phyloP scores from a whole-genome alignment of 2,329 filamentous ascomycete species.

The Malbranchea zuffiana region DNA sequence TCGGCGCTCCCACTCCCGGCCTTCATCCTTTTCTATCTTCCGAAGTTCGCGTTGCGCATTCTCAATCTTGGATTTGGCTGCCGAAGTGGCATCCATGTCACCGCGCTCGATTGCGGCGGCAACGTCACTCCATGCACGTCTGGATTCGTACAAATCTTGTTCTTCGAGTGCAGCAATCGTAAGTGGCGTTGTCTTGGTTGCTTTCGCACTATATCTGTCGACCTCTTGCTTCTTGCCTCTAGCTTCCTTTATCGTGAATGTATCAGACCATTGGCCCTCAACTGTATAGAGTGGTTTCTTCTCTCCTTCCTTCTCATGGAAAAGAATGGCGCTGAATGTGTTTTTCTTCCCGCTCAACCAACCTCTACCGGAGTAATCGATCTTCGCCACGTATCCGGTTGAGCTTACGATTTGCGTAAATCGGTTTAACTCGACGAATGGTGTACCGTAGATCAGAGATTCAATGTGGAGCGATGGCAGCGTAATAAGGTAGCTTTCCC shows the following conservation, averaged over 20 bases:
- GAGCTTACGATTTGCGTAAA: slow-evolving; percentile 76
- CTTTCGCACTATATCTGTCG: slow-evolving; percentile 51
- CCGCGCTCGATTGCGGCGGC: slow-evolving; percentile 67
- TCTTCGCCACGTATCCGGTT: slow-evolving; percentile 74
- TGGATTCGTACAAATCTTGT: slow-evolving; percentile 78
- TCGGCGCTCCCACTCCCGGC: slow-evolving; percentile 65
- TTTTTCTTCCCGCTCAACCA: slow-evolving; percentile 97
- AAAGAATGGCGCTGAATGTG: slow-evolving; percentile 65
- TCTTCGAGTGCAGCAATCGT: slow-evolving; percentile 59
- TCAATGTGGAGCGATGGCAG: slow-evolving; percentile 88
- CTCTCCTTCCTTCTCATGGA: slow-evolving; percentile 54
- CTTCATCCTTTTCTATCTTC: slow-evolving; percentile 62
- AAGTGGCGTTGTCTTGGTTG: slow-evolving; percentile 53
- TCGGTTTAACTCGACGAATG: slow-evolving; percentile 84
- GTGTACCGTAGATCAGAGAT: slow-evolving; percentile 61
- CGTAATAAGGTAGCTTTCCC: slow-evolving; percentile 77
- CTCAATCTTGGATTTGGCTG: slow-evolving; percentile 82
- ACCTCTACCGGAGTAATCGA: slow-evolving; percentile 87
- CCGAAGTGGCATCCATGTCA: slow-evolving; percentile 69
- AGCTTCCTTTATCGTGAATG: slow-evolving; percentile 65
- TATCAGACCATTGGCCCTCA: slow-evolving; percentile 81
- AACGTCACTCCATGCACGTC: slow-evolving; percentile 79
- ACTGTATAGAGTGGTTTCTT: slow-evolving; percentile 64
- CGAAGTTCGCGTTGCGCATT: slow-evolving; percentile 71
- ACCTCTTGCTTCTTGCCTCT: slow-evolving; percentile 39